Evolutionary conservation across 345 rosid genomes (phyloP).

Genomic region (Salix udensis): DNA sequence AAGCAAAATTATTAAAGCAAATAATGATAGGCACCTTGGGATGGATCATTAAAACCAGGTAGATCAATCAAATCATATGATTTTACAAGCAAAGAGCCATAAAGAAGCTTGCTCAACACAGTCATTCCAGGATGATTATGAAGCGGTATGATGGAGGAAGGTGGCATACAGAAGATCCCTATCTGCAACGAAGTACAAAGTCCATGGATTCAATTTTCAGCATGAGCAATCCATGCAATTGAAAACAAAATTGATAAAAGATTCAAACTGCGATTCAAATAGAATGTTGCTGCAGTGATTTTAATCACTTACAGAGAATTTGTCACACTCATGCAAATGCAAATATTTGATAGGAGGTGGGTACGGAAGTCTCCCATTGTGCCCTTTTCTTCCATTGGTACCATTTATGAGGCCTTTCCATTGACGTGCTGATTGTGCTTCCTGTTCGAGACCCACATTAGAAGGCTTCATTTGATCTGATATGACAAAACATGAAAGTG

Average conservation of each 20-base stretch:
- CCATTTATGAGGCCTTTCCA: conserved; percentile 50
- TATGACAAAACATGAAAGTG: conserved; percentile 21
- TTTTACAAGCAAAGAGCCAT: conserved; percentile 74
- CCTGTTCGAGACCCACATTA: conserved; percentile 93
- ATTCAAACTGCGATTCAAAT: not conserved
- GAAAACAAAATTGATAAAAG: not conserved
- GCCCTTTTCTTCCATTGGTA: conserved; percentile 30
- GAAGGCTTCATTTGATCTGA: conserved; percentile 96
- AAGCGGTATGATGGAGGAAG: conserved; percentile 83
- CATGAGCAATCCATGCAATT: not conserved
- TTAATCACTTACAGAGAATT: conserved; percentile 71
- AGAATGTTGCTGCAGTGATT: not conserved
- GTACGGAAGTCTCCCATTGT: conserved; percentile 63
- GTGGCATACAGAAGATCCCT: conserved; percentile 92
- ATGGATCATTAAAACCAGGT: conserved; percentile 44
- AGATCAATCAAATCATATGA: conserved; percentile 87
- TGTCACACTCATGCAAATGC: conserved; percentile 85
- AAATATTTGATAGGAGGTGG: conserved; percentile 73
- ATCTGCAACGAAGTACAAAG: conserved; percentile 47
- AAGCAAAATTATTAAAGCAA: not conserved
- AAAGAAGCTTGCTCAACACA: conserved; percentile 85
- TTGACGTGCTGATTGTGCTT: conserved; percentile 68
- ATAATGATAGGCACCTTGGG: conserved; percentile 47
- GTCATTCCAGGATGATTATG: conserved; percentile 98
- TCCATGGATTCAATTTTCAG: not conserved